Evolutionary conservation across 2,329 filamentous ascomycete genomes (phyloP), one percentile per base, ranked within the genome.

Genomic region (Aspergillus amoenus): DNA sequence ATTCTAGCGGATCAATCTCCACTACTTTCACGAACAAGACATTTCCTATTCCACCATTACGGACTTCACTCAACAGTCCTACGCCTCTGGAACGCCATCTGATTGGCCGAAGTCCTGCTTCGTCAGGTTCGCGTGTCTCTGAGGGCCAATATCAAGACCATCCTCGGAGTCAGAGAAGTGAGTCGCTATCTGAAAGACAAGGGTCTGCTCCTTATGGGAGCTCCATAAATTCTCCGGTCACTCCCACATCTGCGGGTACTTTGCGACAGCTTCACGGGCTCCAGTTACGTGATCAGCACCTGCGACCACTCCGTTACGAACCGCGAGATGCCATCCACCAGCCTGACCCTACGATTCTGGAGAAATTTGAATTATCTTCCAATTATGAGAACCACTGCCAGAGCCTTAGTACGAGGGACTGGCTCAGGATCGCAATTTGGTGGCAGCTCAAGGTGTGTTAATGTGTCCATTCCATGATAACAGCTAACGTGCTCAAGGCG

Each of bases 341-440:
- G 42, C 68, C 68, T 21, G 59, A 66, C 58, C 39, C 61, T 15
- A 61, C 62, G 12, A 56, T 64, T 1, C 54, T 60, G 17, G 56
- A 58, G 13, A 56, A 53, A 4, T 69, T 72, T 21, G 54, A 65
- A 17, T 42, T 48, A 2, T 61, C 66, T 5, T 57, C 60, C 0
- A 54, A 64, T 7, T 58, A 64, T 21, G 66, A 67, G 48, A 51
- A 67, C n/a, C 61, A 62, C 7, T 55, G 66, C 3, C 58, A 61
- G 45, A 60, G 64, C 18, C 55, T 71, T 1, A 65, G 56, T 30
- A 64, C 66, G 12, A 63, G 62, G 40, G 68, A 70, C 42, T 72
- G 69, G 70, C 60, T 72, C 21, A 61, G 63, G 11, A 57, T 71
- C 40, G 68, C 69, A 3, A 68, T 67, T 15, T 72, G 69, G 69